Evolutionary conservation across 441 rosid species (phyloP).

Genomic region (Hypseocharis bilobata): DNA sequence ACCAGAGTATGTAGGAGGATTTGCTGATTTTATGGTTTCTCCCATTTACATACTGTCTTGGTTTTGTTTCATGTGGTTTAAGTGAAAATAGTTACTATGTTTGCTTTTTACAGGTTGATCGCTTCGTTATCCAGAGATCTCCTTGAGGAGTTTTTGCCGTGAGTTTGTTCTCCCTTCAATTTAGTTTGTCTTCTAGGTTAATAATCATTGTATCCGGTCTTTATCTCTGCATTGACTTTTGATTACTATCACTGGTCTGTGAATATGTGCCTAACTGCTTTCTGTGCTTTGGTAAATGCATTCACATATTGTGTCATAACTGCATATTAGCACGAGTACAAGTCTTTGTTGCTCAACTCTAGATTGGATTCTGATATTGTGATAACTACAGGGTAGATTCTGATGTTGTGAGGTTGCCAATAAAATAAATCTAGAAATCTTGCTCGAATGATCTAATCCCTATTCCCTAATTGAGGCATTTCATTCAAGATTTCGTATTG

Average conservation of each 20-base stretch:
- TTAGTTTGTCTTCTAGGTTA: slow-evolving; percentile 1
- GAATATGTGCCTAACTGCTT: neutral
- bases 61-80: neutral
- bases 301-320: no score
- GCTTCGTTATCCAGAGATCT: slow-evolving; percentile 87
- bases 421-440: neutral
- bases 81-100: neutral
- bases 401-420: neutral
- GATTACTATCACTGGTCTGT: neutral
- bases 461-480: no score
- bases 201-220: neutral
- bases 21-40: neutral
- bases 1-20: no score
- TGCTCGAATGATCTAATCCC: no score
- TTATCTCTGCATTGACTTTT: neutral
- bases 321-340: no score
- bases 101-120: slow-evolving; percentile 50
- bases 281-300: neutral
- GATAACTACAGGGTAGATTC: neutral
- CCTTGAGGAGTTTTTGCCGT: slow-evolving; percentile 58
- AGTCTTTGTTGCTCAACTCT: no score
- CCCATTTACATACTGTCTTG: neutral
- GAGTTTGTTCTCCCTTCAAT: slow-evolving; percentile 32
- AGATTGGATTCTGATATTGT: neutral
- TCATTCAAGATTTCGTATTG: neutral